Evolutionary conservation across 768 basidiomycete species (phyloP), one percentile per base, ranked within the genome.

Genomic region (Gymnopilus dilepis): DNA sequence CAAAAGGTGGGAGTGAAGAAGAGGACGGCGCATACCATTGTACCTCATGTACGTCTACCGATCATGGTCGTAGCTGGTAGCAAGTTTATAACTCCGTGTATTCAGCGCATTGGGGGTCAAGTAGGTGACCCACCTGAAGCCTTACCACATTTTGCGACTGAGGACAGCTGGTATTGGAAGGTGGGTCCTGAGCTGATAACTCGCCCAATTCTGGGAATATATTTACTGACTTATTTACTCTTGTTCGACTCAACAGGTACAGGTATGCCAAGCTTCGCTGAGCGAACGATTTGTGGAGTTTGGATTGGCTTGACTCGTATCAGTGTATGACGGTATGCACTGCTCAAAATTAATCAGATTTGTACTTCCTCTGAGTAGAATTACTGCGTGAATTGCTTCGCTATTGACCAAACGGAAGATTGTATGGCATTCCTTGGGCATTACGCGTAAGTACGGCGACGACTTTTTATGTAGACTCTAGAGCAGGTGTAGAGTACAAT

Each of bases 1-100:
- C 70, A 43, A 41, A 66, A 63, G 54, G 69, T 72, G 52, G 53
- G 68, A 67, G 26, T 70, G 56, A 51, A 51, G 60, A 38, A 74
- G 63, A 68, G 64, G 59, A 21, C 60, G n/a, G 48, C 68, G 67
- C 73, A 78, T 59, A 63, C 63, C 5, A 74, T 82, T 31, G 64
- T 80, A 28, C 78, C 80, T 33, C 78, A 78, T 42, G 81, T 82
- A 56, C 55, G 78, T 31, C 7, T 26, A n/a, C n/a, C n/a, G n/a
- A 56, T 15, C 30, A 4, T 6, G 6, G 13, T 4, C 4, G 31
- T 51, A 22, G 8, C 12, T 17, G 17, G 5, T 19, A n/a, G 19
- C 17, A 51, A 11, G 26, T 53, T 12, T 34, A 60, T 15, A 52
- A 52, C 31, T 21, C 42, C 8, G 45, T 24, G 11, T 26, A n/a